phyloP scores from a whole-genome alignment of 371 early-diverging fungal genomes.

The Actinomucor elegans region DNA sequence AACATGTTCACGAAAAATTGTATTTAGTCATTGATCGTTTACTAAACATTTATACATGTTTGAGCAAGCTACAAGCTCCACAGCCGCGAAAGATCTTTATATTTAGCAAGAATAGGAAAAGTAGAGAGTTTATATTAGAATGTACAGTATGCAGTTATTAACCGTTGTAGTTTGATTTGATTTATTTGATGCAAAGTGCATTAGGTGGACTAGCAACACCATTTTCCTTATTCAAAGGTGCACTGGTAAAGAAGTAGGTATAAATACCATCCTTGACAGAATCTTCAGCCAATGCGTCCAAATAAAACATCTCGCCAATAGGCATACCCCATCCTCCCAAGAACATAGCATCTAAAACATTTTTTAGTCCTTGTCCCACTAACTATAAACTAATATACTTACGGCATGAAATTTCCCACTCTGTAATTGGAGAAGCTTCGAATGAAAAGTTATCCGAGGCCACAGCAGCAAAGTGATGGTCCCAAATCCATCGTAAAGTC shows the following conservation, averaged over 20 bases:
- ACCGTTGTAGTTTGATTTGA: too few relatives aligned
- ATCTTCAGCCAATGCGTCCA: slow-evolving; percentile 42
- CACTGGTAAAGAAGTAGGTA: slow-evolving; percentile 41
- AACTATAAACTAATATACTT: slow-evolving; percentile 9
- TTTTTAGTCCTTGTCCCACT: not conserved
- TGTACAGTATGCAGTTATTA: too few relatives aligned
- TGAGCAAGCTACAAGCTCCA: too few relatives aligned
- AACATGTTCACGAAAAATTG: too few relatives aligned
- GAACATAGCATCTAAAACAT: slow-evolving; percentile 35
- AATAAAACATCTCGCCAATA: slow-evolving; percentile 45
- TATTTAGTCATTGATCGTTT: too few relatives aligned
- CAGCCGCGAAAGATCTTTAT: too few relatives aligned
- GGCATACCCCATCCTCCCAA: slow-evolving; percentile 45
- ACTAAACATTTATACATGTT: too few relatives aligned
- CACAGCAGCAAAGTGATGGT: slow-evolving; percentile 46
- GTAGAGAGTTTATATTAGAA: too few relatives aligned
- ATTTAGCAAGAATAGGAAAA: too few relatives aligned
- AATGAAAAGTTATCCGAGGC: slow-evolving; percentile 34
- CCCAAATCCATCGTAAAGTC: slow-evolving; percentile 44
- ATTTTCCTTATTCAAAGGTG: slow-evolving; percentile 40
- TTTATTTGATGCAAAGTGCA: slow-evolving; percentile 46
- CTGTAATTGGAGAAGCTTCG: slow-evolving; percentile 38
- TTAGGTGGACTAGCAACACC: slow-evolving; percentile 48
- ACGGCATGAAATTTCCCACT: slow-evolving; percentile 26
- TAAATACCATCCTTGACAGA: slow-evolving; percentile 35